These are phyloP conservation scores for Plasmodium cynomolgi DNA, from an alignment of 169 alveolate species.

Conservation along the genomic window DNA sequence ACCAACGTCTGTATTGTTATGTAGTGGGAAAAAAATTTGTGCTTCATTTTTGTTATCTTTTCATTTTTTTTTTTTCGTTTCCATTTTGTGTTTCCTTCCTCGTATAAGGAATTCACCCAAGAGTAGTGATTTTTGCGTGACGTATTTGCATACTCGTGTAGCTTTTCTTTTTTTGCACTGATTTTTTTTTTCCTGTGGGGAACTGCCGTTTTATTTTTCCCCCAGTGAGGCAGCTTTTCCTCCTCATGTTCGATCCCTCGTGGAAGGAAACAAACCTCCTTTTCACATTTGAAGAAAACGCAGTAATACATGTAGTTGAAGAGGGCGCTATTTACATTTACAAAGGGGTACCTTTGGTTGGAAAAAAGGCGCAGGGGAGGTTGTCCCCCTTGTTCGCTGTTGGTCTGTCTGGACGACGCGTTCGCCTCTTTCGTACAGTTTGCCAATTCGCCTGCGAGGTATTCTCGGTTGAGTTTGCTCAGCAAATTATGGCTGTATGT, in stretches of 20 bases:
- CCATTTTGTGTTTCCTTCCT: slow-evolving; percentile 33
- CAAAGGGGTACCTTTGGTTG: slow-evolving; percentile 52
- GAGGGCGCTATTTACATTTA: slow-evolving; percentile 59
- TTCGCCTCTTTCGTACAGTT: neutral
- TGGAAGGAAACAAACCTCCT: neutral
- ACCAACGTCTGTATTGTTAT: slow-evolving; percentile 19
- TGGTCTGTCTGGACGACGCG: neutral
- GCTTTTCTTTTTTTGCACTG: neutral
- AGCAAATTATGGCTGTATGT: neutral
- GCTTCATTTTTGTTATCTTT: slow-evolving; percentile 7
- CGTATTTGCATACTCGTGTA: neutral
- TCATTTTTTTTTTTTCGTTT: neutral
- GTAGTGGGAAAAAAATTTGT: slow-evolving; percentile 5
- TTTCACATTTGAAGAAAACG: slow-evolving; percentile 32
- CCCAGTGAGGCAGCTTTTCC: neutral
- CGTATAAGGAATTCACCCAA: slow-evolving; percentile 27
- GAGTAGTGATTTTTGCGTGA: slow-evolving; percentile 14
- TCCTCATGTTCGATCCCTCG: neutral
- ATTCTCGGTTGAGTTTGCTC: neutral
- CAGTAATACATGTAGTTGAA: slow-evolving; percentile 66
- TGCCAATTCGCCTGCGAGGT: neutral
- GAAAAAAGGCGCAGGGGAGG: neutral
- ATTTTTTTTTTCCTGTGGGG: neutral
- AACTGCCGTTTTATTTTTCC: neutral
- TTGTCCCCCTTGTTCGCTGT: neutral